phyloP scores from a whole-genome alignment of 2,329 filamentous ascomycete species.

The Nannizzia gypsea region DNA sequence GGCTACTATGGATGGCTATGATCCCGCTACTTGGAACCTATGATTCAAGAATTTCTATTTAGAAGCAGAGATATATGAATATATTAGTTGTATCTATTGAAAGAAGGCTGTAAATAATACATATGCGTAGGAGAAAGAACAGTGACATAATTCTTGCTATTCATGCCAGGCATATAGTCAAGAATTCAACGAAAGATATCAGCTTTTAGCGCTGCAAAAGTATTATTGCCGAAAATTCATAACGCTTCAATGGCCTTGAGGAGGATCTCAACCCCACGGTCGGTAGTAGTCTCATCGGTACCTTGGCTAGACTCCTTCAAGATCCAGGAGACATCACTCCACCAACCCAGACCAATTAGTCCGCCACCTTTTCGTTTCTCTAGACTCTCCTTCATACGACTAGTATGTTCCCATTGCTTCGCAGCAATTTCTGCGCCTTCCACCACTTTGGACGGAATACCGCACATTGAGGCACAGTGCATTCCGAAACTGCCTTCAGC shows the following conservation, averaged over 20 bases:
- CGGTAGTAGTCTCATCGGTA: slow-evolving; percentile 22
- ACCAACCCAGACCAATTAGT: slow-evolving; percentile 70
- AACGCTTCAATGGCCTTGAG: slow-evolving; percentile 41
- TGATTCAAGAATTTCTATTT: background rate
- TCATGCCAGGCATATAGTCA: background rate
- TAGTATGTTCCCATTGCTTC: slow-evolving; percentile 89
- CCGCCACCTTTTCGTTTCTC: slow-evolving; percentile 67
- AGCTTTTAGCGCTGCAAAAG: background rate
- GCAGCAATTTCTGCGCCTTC: slow-evolving; percentile 80
- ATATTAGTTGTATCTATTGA: background rate
- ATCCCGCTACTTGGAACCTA: slow-evolving; percentile 26
- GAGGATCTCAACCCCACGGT: slow-evolving; percentile 45
- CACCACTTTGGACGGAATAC: slow-evolving; percentile 72
- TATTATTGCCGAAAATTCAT: background rate
- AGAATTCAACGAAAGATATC: background rate
- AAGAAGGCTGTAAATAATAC: background rate
- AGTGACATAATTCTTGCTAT: background rate
- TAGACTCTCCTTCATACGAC: slow-evolving; percentile 73
- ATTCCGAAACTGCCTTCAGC: slow-evolving; percentile 97
- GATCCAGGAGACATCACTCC: slow-evolving; percentile 76
- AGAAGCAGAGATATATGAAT: background rate
- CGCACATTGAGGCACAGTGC: slow-evolving; percentile 98
- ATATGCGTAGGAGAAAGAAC: background rate
- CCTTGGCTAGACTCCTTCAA: slow-evolving; percentile 39
- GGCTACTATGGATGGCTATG: slow-evolving; percentile 39